Evolutionary conservation across 768 basidiomycete species (phyloP).

Genomic region (Tubosaeta sp.): DNA sequence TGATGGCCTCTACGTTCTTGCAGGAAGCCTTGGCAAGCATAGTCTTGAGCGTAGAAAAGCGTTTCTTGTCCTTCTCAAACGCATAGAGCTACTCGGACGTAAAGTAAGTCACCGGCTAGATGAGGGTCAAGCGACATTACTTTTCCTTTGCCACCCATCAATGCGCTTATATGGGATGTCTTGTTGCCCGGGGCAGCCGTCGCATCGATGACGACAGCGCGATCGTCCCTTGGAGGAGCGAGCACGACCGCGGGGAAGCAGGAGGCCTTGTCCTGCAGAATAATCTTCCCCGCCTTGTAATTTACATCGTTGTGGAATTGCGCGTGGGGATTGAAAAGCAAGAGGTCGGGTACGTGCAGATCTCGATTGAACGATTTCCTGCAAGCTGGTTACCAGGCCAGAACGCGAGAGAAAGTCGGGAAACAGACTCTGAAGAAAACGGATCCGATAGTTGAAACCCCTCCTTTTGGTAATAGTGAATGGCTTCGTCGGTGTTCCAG

Average conservation of each 20-base stretch:
- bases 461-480: constrained; percentile 48
- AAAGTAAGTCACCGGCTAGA: background rate
- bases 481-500: constrained; percentile 64
- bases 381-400: constrained; percentile 5
- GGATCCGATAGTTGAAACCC: constrained; percentile 56
- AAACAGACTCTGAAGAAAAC: constrained; percentile 46
- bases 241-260: constrained; percentile 92
- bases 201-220: constrained; percentile 76
- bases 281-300: constrained; percentile 76
- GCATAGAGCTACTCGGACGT: constrained; percentile 60
- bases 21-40: constrained; percentile 89
- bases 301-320: constrained; percentile 67
- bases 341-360: constrained; percentile 75
- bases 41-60: constrained; percentile 76
- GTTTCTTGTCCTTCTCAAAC: constrained; percentile 80
- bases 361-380: constrained; percentile 71
- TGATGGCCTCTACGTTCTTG: constrained; percentile 69
- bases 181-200: constrained; percentile 99
- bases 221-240: constrained; percentile 54
- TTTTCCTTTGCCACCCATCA: constrained; percentile 80
- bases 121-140: constrained; percentile 34
- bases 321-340: constrained; percentile 66
- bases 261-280: constrained; percentile 96
- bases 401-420: background rate
- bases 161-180: constrained; percentile 87